Percentiles rank a stretch among this genome's conserved stretches.
These are phyloP conservation scores for Phytophthora boehmeriae DNA, from an alignment of 352 stramenopile species.

Conservation along the genomic window DNA sequence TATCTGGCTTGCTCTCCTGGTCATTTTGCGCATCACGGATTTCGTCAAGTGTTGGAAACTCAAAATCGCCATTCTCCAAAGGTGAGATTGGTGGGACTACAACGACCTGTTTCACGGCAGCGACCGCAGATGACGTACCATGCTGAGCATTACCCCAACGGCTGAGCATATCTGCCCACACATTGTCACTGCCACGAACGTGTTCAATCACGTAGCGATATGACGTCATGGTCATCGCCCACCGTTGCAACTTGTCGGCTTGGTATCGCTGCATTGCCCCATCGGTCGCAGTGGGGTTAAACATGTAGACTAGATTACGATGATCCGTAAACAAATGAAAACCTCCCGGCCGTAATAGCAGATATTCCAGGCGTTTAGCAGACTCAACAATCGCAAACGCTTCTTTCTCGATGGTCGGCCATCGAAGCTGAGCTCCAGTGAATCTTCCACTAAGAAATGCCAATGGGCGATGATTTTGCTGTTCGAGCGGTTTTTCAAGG, in stretches of 20 bases:
- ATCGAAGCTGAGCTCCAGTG: slow-evolving; percentile 1
- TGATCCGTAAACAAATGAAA: slow-evolving; percentile 31
- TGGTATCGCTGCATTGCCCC: slow-evolving; percentile 21
- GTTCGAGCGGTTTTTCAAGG: slow-evolving; percentile 1
- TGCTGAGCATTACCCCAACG: slow-evolving; percentile 13
- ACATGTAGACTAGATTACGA: slow-evolving; percentile 22
- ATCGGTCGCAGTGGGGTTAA: slow-evolving; percentile 4
- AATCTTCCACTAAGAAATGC: slow-evolving; percentile 20
- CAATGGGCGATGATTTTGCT: slow-evolving; percentile 9
- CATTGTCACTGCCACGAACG: slow-evolving; percentile 29
- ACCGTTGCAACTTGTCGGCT: slow-evolving; percentile 38
- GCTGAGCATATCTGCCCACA: slow-evolving; percentile 38
- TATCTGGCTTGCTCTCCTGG: not conserved
- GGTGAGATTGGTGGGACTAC: not conserved
- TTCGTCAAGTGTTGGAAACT: not conserved
- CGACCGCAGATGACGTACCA: not conserved
- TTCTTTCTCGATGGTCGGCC: slow-evolving; percentile 33
- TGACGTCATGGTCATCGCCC: slow-evolving; percentile 19
- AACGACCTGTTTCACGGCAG: not conserved
- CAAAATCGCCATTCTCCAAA: not conserved
- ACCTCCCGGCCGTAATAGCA: slow-evolving; percentile 17
- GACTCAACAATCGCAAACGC: slow-evolving; percentile 17
- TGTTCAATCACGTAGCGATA: slow-evolving; percentile 36
- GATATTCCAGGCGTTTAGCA: slow-evolving; percentile 13
- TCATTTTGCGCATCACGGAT: not conserved